Conservation (phyloP, 108 stramenopile species). For the Pseudonitzschia delicatissima region DNA sequence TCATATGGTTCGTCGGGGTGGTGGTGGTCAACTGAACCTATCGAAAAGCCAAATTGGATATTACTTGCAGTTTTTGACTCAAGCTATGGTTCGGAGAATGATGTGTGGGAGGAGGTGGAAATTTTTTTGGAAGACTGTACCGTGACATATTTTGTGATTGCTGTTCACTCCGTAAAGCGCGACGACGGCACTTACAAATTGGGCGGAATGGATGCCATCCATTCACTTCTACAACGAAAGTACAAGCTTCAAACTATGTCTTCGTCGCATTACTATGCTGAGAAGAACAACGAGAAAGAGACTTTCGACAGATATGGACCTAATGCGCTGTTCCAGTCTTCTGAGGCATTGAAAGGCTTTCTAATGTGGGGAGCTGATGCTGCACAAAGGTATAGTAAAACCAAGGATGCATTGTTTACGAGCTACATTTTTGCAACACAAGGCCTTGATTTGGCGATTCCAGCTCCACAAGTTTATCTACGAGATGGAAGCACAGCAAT, state of each 20-base stretch:
- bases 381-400: conserved; percentile 8
- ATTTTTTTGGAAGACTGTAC: conserved; percentile 24
- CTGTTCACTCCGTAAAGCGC: conserved; percentile 16
- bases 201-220: conserved; percentile 25
- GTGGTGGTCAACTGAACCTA: conserved; percentile 1
- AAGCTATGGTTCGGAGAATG: not conserved
- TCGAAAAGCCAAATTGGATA: conserved; percentile 25
- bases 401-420: conserved; percentile 3
- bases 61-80: conserved; percentile 29
- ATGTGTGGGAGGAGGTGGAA: conserved; percentile 7
- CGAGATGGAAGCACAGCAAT: conserved; percentile 1
- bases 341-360: conserved; percentile 20
- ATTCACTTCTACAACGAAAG: conserved; percentile 22
- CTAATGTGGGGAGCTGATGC: conserved; percentile 22
- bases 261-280: conserved; percentile 29
- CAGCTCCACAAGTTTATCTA: conserved; percentile 29
- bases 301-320: conserved; percentile 26
- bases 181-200: conserved; percentile 12
- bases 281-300: conserved; percentile 6
- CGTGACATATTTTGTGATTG: conserved; percentile 28
- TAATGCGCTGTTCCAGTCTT: conserved; percentile 33
- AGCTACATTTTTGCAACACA: conserved; percentile 56
- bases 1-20: not conserved
- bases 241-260: conserved; percentile 54
- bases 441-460: conserved; percentile 64